These are phyloP conservation scores for Backusella luteola DNA, from an alignment of 192 early-diverging fungal genomes.

Conservation along the genomic window DNA sequence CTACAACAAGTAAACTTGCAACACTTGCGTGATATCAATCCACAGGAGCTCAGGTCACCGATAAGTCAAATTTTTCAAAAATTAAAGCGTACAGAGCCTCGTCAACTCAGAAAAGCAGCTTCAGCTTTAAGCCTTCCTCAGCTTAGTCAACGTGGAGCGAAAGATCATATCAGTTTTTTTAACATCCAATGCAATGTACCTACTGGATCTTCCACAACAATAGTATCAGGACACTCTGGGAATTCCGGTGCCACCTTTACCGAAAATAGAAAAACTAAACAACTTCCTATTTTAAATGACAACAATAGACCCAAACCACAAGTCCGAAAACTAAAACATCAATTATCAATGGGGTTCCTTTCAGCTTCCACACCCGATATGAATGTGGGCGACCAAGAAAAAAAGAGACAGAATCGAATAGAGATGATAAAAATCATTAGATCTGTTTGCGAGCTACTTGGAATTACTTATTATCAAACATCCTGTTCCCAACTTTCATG, in stretches of 20 bases:
- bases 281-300: neutral
- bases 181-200: slow-evolving; percentile 19
- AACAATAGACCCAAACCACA: neutral
- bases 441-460: slow-evolving; percentile 30
- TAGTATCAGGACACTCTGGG: neutral
- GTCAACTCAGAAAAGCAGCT: slow-evolving; percentile 3
- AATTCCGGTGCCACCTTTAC: neutral
- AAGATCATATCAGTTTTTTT: slow-evolving; percentile 25
- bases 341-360: slow-evolving; percentile 5
- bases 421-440: slow-evolving; percentile 17
- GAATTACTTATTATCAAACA: slow-evolving; percentile 25
- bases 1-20: slow-evolving; percentile 18
- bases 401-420: neutral
- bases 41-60: slow-evolving; percentile 11
- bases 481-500: slow-evolving; percentile 18
- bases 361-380: neutral
- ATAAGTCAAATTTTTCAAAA: slow-evolving; percentile 19
- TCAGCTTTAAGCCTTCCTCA: slow-evolving; percentile 17
- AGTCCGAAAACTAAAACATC: neutral
- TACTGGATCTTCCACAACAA: slow-evolving; percentile 3
- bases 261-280: neutral
- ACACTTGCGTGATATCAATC: neutral
- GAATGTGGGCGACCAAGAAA: neutral
- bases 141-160: slow-evolving; percentile 25
- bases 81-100: neutral